Percentiles rank a stretch among this genome's conserved stretches.
Conservation (phyloP, 2,329 filamentous ascomycete species). For the Neoascochyta sp. region DNA sequence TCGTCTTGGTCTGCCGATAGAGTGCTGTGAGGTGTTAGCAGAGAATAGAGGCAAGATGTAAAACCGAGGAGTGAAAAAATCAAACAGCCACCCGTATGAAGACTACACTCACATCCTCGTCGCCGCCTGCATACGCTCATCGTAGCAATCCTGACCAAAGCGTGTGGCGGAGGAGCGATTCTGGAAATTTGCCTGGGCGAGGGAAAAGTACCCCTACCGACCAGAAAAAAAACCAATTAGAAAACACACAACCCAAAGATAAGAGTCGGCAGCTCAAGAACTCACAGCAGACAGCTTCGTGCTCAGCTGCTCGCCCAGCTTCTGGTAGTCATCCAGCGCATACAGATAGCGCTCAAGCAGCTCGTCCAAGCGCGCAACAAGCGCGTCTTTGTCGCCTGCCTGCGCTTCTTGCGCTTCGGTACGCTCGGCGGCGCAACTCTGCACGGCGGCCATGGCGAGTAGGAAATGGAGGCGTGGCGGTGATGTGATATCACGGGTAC, state of each 20-base stretch:
- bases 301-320: constrained; percentile 54
- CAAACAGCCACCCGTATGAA: too few relatives aligned
- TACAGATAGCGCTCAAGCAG: constrained; percentile 64
- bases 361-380: constrained; percentile 53
- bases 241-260: too few relatives aligned
- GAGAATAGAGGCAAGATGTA: too few relatives aligned
- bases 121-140: constrained; percentile 66
- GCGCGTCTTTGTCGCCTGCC: constrained; percentile 20
- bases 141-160: constrained; percentile 69
- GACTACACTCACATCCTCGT: constrained; percentile 49
- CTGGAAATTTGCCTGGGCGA: constrained; percentile 74
- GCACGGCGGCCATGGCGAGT: constrained; percentile 1
- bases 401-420: too few relatives aligned
- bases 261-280: too few relatives aligned
- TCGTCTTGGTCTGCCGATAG: too few relatives aligned
- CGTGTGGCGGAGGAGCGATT: constrained; percentile 59
- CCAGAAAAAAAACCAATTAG: too few relatives aligned
- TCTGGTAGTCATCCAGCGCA: constrained; percentile 64
- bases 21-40: too few relatives aligned
- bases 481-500: too few relatives aligned
- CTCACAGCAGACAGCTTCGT: constrained; percentile 54
- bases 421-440: too few relatives aligned
- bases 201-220: constrained; percentile 44
- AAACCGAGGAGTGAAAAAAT: too few relatives aligned
- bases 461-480: neutral